Percentiles rank a stretch among this genome's conserved stretches.
Evolutionary conservation across 1,139 yeast species (phyloP).

Genomic region (Casaregolazyma suthepensis): DNA sequence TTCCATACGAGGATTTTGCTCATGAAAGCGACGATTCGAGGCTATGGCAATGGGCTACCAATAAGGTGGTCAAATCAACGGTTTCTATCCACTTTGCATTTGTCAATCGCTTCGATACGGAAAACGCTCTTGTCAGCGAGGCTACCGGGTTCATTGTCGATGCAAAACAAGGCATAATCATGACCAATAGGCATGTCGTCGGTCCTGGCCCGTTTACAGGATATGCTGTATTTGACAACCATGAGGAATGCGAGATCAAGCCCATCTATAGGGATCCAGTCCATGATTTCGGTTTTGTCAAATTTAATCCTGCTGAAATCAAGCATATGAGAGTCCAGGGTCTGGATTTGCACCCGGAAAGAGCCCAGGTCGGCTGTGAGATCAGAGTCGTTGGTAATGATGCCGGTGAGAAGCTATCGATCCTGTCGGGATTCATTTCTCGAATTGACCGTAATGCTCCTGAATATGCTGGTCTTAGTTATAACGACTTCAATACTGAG

Average conservation of each 20-base stretch:
- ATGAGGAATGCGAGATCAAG: conserved; percentile 83
- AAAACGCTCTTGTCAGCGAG: conserved; percentile 72
- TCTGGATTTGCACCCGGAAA: conserved; percentile 66
- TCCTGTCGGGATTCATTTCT: conserved; percentile 82
- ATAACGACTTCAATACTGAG: conserved; percentile 92
- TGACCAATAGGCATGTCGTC: conserved; percentile 91
- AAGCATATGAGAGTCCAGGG: conserved; percentile 69
- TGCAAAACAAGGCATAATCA: conserved; percentile 66
- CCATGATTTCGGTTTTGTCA: conserved; percentile 82
- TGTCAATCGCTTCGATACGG: conserved; percentile 84
- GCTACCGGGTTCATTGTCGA: conserved; percentile 98
- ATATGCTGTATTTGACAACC: conserved; percentile 87
- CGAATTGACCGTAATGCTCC: conserved; percentile 93
- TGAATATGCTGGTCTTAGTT: conserved; percentile 82
- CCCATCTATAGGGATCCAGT: conserved; percentile 57
- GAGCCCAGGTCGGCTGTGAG: conserved; percentile 84
- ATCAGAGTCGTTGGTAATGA: conserved; percentile 94
- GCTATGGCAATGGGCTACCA: conserved; percentile 75
- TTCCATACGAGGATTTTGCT: neutral
- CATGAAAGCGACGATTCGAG: neutral
- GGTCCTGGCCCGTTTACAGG: conserved; percentile 94
- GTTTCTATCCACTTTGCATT: conserved; percentile 87
- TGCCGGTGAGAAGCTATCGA: conserved; percentile 90
- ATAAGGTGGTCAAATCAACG: conserved; percentile 75
- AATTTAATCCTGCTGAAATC: conserved; percentile 64